These are phyloP conservation scores for Chaetothyriales sp. DNA, from an alignment of 2,329 filamentous ascomycete species.

Conservation along the genomic window DNA sequence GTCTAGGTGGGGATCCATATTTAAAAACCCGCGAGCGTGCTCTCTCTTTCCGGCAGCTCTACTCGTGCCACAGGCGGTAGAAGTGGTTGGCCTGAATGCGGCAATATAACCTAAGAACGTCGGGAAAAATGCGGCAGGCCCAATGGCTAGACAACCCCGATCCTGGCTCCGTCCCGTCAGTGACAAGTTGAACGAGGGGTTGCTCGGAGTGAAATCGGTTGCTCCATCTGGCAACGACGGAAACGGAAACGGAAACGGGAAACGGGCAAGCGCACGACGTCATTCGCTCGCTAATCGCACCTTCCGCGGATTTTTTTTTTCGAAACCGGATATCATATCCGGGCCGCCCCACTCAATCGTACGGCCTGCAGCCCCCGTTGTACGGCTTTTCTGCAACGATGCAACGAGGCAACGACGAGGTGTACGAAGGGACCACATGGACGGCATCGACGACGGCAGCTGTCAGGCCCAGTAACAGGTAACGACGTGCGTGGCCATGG, in stretches of 20 bases:
- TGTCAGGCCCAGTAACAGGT: neutral
- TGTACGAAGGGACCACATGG: neutral
- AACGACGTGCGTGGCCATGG: neutral
- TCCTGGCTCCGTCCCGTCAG: neutral
- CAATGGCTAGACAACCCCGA: neutral
- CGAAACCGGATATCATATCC: neutral
- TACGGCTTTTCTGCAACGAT: too few species aligned
- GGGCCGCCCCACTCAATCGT: neutral
- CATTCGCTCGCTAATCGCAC: neutral
- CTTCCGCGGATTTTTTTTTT: neutral
- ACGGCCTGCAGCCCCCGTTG: too few species aligned
- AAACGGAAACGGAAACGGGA: too few species aligned
- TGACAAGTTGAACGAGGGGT: neutral
- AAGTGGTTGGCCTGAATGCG: neutral
- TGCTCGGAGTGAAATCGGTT: neutral
- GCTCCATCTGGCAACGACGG: neutral
- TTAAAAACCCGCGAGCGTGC: neutral
- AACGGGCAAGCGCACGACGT: neutral
- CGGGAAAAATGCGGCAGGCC: neutral
- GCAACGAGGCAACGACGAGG: neutral
- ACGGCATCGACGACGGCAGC: too few species aligned
- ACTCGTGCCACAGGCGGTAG: neutral
- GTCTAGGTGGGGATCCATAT: constrained; percentile 2
- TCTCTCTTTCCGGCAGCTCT: neutral
- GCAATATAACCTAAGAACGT: neutral